Conservation (phyloP, 352 stramenopile species). For the Phytopythium oedochilum region DNA sequence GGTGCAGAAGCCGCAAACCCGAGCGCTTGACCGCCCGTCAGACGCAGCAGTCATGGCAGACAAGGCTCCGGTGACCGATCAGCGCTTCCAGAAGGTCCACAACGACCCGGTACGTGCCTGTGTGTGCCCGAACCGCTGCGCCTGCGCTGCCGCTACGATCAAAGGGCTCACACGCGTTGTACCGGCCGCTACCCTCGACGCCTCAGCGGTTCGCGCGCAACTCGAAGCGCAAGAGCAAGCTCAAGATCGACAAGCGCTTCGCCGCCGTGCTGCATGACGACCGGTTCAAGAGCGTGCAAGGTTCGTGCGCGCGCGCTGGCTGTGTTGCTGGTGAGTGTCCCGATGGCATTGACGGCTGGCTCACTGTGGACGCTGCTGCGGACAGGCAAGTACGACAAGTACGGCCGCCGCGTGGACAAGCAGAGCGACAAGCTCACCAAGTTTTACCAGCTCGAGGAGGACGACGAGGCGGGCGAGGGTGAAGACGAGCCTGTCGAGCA, state of each 20-base stretch:
- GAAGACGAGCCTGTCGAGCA: constrained; percentile 22
- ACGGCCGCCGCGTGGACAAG: constrained; percentile 77
- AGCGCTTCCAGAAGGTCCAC: constrained; percentile 84
- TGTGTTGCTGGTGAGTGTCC: background rate
- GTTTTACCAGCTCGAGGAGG: constrained; percentile 72
- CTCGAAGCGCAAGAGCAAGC: constrained; percentile 78
- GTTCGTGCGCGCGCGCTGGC: constrained; percentile 6
- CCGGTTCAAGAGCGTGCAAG: constrained; percentile 75
- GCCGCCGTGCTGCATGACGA: constrained; percentile 66
- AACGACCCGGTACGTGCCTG: constrained; percentile 62
- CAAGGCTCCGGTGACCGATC: constrained; percentile 43
- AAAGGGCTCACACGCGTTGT: background rate
- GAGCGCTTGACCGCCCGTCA: background rate
- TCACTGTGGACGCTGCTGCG: background rate
- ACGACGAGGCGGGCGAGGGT: constrained; percentile 18
- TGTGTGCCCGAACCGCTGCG: background rate
- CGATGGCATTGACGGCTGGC: background rate
- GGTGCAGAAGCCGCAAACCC: too few relatives aligned
- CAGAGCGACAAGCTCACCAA: constrained; percentile 74
- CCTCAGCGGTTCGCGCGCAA: constrained; percentile 65
- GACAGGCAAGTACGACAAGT: constrained; percentile 80
- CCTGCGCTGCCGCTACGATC: background rate
- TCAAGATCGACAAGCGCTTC: constrained; percentile 81
- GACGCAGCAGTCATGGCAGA: constrained; percentile 22
- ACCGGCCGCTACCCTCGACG: background rate